These are phyloP conservation scores for Lophium mytilinum DNA, from an alignment of 495 filamentous ascomycete species.

Conservation along the genomic window DNA sequence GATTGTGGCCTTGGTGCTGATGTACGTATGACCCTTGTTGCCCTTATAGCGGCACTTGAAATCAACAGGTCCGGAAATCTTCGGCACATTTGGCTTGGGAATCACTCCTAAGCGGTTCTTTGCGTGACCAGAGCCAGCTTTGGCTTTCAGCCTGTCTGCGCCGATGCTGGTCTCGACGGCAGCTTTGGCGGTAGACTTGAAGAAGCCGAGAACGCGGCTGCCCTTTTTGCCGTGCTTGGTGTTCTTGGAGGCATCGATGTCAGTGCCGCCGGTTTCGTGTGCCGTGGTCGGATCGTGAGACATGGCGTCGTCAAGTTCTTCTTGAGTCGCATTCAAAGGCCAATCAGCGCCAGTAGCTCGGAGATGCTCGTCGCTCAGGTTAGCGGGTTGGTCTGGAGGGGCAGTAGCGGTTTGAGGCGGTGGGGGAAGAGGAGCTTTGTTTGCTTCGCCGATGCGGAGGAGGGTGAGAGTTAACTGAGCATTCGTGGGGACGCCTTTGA, in stretches of 20 bases:
- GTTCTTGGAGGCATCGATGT: conserved; percentile 37
- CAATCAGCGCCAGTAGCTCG: conserved; percentile 35
- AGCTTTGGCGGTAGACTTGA: conserved; percentile 61
- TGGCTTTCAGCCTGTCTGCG: conserved; percentile 60
- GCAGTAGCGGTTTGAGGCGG: conserved; percentile 52
- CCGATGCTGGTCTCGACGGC: conserved; percentile 61
- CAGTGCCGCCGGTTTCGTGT: conserved; percentile 29
- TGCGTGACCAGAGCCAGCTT: conserved; percentile 56
- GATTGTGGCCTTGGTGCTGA: conserved; percentile 52
- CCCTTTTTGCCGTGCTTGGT: conserved; percentile 37
- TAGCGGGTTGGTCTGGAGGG: conserved; percentile 44
- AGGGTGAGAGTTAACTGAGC: conserved; percentile 79
- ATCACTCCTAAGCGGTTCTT: conserved; percentile 65
- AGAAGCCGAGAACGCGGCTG: conserved; percentile 53
- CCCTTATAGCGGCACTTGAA: conserved; percentile 68
- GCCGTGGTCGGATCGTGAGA: conserved; percentile 30
- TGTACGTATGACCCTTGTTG: conserved; percentile 61
- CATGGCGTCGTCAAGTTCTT: conserved; percentile 47
- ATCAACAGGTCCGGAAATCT: conserved; percentile 56
- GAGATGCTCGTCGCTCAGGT: conserved; percentile 41
- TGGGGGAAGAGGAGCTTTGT: conserved; percentile 73
- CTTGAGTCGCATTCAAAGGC: conserved; percentile 38
- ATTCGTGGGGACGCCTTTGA: conserved; percentile 82
- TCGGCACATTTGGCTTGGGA: conserved; percentile 38
- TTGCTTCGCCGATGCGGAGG: conserved; percentile 77